Percentiles rank a stretch among this genome's conserved stretches.
phyloP scores from a whole-genome alignment of 345 rosid species.

The Kandelia obovata region DNA sequence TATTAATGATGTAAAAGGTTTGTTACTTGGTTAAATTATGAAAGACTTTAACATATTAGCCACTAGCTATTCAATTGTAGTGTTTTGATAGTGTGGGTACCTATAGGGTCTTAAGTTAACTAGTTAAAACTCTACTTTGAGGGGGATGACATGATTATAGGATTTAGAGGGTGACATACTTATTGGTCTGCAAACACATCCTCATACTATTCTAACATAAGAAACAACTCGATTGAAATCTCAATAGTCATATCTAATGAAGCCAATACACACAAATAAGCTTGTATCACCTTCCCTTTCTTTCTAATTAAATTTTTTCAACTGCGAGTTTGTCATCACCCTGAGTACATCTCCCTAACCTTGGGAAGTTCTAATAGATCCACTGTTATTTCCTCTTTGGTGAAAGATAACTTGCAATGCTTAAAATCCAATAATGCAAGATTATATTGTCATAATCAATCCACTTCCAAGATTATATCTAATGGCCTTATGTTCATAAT shows the following conservation, averaged over 20 bases:
- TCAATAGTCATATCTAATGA: no score
- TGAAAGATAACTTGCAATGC: no score
- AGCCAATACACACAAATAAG: no score
- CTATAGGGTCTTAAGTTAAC: neutral
- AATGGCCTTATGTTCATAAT: neutral
- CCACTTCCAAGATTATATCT: neutral
- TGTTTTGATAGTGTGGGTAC: neutral
- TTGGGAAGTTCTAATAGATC: no score
- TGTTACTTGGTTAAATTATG: no score
- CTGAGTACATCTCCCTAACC: accelerated
- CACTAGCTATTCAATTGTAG: neutral
- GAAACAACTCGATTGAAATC: accelerated
- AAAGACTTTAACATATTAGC: neutral
- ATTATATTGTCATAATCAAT: no score
- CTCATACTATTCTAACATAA: no score
- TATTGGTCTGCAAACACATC: no score
- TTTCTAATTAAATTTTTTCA: no score
- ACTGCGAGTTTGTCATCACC: accelerated
- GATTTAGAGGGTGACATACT: accelerated
- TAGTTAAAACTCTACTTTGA: neutral
- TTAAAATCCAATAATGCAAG: no score
- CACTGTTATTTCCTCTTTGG: no score
- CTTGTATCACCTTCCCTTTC: no score
- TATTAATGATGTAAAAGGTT: accelerated
- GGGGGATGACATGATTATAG: neutral